These are phyloP conservation scores for Tolypocladium guangdongense DNA, from an alignment of 2,329 filamentous ascomycete species.

Conservation along the genomic window DNA sequence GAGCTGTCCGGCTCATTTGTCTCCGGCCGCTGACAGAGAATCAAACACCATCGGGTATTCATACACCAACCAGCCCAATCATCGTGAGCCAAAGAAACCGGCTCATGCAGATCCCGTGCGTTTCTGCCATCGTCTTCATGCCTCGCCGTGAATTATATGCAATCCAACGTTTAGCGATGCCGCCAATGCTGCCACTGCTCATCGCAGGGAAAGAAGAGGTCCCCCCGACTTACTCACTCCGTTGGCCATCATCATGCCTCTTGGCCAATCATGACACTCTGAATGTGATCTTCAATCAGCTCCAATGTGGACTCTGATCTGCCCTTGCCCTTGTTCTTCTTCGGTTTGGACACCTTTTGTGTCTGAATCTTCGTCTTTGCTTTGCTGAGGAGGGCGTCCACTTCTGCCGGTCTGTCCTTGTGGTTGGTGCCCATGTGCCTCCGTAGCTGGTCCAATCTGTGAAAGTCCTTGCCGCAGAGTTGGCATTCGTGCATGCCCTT, in stretches of 20 bases:
- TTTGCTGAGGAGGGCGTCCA: conserved; percentile 7
- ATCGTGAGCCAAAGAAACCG: neutral
- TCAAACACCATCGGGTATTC: neutral
- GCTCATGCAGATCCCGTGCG: neutral
- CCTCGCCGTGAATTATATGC: no score
- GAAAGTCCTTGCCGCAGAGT: conserved; percentile 45
- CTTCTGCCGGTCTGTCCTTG: conserved; percentile 12
- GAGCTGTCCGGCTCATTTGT: neutral
- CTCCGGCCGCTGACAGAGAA: neutral
- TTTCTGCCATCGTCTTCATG: neutral
- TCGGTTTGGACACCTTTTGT: conserved; percentile 5
- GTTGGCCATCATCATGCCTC: neutral
- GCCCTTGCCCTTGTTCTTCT: conserved; percentile 2
- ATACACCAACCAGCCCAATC: neutral
- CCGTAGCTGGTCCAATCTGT: conserved; percentile 49
- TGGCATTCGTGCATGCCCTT: conserved; percentile 40
- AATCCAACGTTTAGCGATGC: neutral
- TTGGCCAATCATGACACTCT: neutral
- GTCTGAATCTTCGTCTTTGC: conserved; percentile 5
- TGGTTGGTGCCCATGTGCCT: conserved; percentile 35
- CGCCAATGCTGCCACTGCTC: neutral
- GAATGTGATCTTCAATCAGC: conserved; percentile 1
- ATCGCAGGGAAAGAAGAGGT: neutral
- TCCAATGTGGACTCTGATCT: neutral
- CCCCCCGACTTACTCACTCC: neutral